phyloP scores from a whole-genome alignment of 2,329 filamentous ascomycete species.

The Stemphylium beticola region DNA sequence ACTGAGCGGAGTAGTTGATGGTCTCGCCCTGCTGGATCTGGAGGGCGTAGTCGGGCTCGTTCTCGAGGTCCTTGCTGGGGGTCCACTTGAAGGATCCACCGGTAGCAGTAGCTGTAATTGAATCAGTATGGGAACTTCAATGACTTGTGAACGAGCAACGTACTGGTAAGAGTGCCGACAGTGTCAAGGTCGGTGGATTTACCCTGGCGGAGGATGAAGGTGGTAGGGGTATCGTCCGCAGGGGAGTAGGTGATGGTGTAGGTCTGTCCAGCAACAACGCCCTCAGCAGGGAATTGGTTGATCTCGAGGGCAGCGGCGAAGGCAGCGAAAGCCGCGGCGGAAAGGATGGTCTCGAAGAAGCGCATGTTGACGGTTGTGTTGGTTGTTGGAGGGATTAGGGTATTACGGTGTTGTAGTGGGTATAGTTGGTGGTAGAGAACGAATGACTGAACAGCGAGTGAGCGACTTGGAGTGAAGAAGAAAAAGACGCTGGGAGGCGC shows the following conservation, averaged over 20 bases:
- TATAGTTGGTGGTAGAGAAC: conserved; percentile 29
- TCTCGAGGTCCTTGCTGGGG: conserved; percentile 51
- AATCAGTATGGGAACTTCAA: conserved; percentile 19
- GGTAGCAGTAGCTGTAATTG: conserved; percentile 47
- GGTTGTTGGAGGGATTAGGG: conserved; percentile 16
- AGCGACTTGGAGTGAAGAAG: conserved; percentile 27
- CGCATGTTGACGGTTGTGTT: conserved; percentile 53
- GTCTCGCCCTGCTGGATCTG: conserved; percentile 60
- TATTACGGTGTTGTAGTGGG: conserved; percentile 25
- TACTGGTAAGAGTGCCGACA: conserved; percentile 58
- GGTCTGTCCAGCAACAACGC: conserved; percentile 57
- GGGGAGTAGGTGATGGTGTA: conserved; percentile 58
- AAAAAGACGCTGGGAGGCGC: conserved; percentile 19
- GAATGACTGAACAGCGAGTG: conserved; percentile 36
- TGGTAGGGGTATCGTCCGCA: conserved; percentile 54
- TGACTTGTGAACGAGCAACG: conserved; percentile 19
- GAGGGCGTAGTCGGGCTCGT: conserved; percentile 62
- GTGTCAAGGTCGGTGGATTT: conserved; percentile 57
- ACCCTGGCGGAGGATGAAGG: conserved; percentile 64
- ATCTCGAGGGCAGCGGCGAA: conserved; percentile 55
- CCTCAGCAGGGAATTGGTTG: conserved; percentile 57
- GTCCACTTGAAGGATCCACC: conserved; percentile 61
- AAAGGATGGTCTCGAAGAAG: conserved; percentile 57
- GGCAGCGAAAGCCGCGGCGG: conserved; percentile 46
- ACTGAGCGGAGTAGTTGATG: conserved; percentile 63